Base-by-base conservation (phyloP, 495 filamentous ascomycete species). In the Penicillium manginii region DNA sequence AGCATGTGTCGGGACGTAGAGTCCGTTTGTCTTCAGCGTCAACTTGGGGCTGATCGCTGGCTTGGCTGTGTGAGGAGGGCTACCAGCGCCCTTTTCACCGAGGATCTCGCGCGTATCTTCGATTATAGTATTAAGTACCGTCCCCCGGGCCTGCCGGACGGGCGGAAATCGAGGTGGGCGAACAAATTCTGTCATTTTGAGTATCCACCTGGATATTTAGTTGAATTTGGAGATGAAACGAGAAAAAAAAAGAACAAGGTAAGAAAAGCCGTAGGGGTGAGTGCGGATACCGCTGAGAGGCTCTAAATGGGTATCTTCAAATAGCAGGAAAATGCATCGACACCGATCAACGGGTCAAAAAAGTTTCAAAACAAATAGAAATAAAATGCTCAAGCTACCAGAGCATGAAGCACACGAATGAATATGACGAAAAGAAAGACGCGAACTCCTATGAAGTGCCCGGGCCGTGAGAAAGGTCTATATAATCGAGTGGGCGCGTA, bases 71-170 rank as follows among this genome's bases (percentile, higher is more conserved):
- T 15, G 40, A 9, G 42, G 40, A 52, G 58, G 53, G 26, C 48
- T 56, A 19, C 50, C 58, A 12, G 50, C 35, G 52, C 48, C 57
- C 26, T 59, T 51, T n/a, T 66, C 64, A 42, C 59, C 52, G 39
- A 66, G 66, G 12, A 70, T 60, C 54, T 78, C 74, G 37, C 72
- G 65, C 8, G 55, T 81, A 68, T 92, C 88, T 77, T 93, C 90
- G 67, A 89, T 87, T 86, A 93, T 91, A 59, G 89, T 88, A 90
- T 93, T 91, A 90, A 93, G 88, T 61, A 75, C 71, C 71, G 82
- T 79, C 69, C 81, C 83, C 75, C 81, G 85, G 81, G 72, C 90
- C 89, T 83, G 91, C 90, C 78, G 84, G 67, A 83, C 81, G 57
- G 84, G 84, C 60, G 88, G 84, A 63, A 59, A 77, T 73, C 73